A percentile compares a stretch with the other conserved stretches of the same genome.
phyloP scores from a whole-genome alignment of 2,329 filamentous ascomycete species.

The Neobulgaria alba region DNA sequence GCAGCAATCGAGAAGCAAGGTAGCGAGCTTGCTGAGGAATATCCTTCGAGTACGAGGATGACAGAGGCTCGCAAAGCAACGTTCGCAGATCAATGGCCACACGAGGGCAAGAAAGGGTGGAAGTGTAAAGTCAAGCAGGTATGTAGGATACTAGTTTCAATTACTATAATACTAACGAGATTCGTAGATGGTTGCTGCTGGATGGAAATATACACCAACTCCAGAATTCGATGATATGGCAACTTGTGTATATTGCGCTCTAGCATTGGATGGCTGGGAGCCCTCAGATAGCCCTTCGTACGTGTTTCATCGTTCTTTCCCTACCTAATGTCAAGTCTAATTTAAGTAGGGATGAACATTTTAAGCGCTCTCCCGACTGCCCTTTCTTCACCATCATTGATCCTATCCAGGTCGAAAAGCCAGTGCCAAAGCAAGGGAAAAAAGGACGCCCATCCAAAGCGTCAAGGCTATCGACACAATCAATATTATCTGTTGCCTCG shows the following conservation, averaged over 20 bases:
- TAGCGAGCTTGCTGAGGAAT: constrained; percentile 56
- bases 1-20: constrained; percentile 52
- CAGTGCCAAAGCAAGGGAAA: constrained; percentile 46
- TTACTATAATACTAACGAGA: constrained; percentile 15
- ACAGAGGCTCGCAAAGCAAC: constrained; percentile 71
- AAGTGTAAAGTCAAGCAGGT: constrained; percentile 84
- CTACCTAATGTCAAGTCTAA: constrained; percentile 9
- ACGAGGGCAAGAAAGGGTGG: constrained; percentile 83
- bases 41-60: constrained; percentile 66
- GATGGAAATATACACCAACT: constrained; percentile 88
- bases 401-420: constrained; percentile 44
- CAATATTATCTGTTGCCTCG: constrained; percentile 41
- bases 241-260: constrained; percentile 81
- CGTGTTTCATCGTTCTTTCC: constrained; percentile 29
- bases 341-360: constrained; percentile 69
- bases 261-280: constrained; percentile 93
- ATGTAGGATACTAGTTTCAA: too few species aligned
- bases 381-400: constrained; percentile 68
- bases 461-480: constrained; percentile 56
- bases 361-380: constrained; percentile 68
- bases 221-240: constrained; percentile 80
- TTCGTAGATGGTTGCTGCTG: constrained; percentile 71
- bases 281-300: constrained; percentile 80
- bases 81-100: constrained; percentile 79
- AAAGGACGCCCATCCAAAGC: constrained; percentile 58